These are phyloP conservation scores for Spinacia oleracea DNA, from an alignment of 179 eudicot genomes.

Conservation along the genomic window DNA sequence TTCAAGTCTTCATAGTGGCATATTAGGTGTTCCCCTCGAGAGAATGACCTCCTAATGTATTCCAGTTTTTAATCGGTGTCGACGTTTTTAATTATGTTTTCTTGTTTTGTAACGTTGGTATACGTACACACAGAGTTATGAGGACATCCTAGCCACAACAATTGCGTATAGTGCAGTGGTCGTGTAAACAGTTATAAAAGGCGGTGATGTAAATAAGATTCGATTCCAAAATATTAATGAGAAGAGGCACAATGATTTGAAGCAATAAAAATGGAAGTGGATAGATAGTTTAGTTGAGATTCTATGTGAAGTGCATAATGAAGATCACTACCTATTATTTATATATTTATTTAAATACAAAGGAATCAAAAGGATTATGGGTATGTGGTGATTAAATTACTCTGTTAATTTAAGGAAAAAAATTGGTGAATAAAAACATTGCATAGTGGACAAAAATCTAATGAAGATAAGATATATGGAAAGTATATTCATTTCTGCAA, in stretches of 20 bases:
- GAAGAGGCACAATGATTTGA: slow-evolving; percentile 17
- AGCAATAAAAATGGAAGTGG: slow-evolving; percentile 18
- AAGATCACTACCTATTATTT: slow-evolving; percentile 17
- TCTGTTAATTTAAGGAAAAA: neutral
- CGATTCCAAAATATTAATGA: too few relatives aligned
- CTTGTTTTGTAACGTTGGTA: neutral
- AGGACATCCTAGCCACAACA: too few relatives aligned
- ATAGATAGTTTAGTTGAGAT: slow-evolving; percentile 15
- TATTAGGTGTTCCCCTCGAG: too few relatives aligned
- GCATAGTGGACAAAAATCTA: slow-evolving; percentile 16
- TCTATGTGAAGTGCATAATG: slow-evolving; percentile 23
- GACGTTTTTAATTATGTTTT: slow-evolving; percentile 4
- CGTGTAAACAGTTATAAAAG: neutral
- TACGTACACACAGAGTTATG: neutral
- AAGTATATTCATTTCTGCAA: slow-evolving; percentile 18
- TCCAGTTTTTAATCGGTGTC: too few relatives aligned
- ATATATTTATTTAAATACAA: too few relatives aligned
- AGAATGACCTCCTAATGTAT: too few relatives aligned
- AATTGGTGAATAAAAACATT: slow-evolving; percentile 3
- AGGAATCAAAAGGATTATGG: slow-evolving; percentile 25
- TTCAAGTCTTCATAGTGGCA: too few relatives aligned
- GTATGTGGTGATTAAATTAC: slow-evolving; percentile 19
- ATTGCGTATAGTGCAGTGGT: too few relatives aligned
- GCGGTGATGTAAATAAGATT: too few relatives aligned
- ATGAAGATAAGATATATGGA: neutral